These are phyloP conservation scores for Gymnopus androsaceus DNA, from an alignment of 1,284 basidiomycete genomes.

Conservation along the genomic window DNA sequence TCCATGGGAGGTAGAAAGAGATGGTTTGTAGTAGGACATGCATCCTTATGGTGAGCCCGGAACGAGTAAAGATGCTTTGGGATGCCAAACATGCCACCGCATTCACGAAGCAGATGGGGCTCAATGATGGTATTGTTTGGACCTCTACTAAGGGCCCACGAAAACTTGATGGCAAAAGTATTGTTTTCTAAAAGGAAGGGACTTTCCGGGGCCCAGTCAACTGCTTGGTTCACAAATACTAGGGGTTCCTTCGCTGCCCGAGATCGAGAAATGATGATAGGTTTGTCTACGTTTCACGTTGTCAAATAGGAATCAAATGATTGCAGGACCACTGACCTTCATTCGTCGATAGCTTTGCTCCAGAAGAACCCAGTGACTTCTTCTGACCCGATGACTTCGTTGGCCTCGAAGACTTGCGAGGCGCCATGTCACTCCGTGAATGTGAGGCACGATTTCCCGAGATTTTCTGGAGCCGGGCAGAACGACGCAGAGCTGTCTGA, in stretches of 20 bases:
- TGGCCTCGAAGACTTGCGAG: no score
- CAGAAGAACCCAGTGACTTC: no score
- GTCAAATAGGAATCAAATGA: no score
- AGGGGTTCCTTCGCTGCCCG: not conserved
- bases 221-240: not conserved
- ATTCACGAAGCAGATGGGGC: not conserved
- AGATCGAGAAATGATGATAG: not conserved
- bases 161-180: not conserved
- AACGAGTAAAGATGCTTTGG: constrained; percentile 1
- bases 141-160: not conserved
- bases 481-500: no score
- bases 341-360: no score
- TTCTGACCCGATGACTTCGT: no score
- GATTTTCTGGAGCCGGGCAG: no score
- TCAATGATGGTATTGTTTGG: not conserved
- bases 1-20: not conserved
- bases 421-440: no score
- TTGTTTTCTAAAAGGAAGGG: not conserved
- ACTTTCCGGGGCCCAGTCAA: not conserved
- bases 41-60: not conserved
- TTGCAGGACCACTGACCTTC: no score
- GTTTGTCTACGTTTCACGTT: no score
- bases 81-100: constrained; percentile 1
- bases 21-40: not conserved
- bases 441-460: no score